phyloP scores from a whole-genome alignment of 768 basidiomycete genomes.

The Serendipita sp. region DNA sequence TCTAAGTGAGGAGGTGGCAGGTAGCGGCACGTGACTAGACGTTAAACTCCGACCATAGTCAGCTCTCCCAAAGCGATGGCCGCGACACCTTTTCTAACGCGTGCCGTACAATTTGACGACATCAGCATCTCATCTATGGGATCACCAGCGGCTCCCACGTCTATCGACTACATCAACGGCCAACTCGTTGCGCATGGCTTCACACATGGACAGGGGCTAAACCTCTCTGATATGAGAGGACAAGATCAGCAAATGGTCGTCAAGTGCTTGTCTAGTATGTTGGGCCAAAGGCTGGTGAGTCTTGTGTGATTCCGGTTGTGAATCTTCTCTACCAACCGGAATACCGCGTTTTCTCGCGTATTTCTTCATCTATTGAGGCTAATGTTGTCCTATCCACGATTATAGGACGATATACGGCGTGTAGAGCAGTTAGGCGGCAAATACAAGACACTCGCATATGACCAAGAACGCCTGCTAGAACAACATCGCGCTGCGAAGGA shows the following conservation, averaged over 20 bases:
- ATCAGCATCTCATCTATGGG: not conserved
- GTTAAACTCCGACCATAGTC: too few relatives aligned
- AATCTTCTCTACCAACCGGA: too few relatives aligned
- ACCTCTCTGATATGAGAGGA: conserved; percentile 44
- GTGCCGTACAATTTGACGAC: not conserved
- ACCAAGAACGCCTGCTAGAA: conserved; percentile 54
- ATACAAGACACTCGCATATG: conserved; percentile 60
- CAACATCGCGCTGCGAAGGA: conserved; percentile 48
- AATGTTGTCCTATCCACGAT: not conserved
- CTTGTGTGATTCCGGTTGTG: not conserved
- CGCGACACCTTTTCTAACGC: not conserved
- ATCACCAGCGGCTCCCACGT: not conserved
- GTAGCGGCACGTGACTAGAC: too few relatives aligned
- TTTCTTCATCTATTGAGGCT: not conserved
- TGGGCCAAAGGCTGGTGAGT: conserved; percentile 63
- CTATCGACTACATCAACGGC: conserved; percentile 44
- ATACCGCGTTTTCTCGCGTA: not conserved
- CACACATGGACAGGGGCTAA: conserved; percentile 42
- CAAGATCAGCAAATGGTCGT: conserved; percentile 39
- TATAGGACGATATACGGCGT: conserved; percentile 57
- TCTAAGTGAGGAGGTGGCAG: too few relatives aligned
- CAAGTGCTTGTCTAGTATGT: conserved; percentile 61
- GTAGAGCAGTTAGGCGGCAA: conserved; percentile 63
- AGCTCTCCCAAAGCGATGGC: not conserved
- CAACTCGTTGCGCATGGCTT: conserved; percentile 78